Evolutionary conservation across 176 grass and related monocot species (phyloP), one percentile per base, ranked within the genome.

Genomic region (Canna indica): DNA sequence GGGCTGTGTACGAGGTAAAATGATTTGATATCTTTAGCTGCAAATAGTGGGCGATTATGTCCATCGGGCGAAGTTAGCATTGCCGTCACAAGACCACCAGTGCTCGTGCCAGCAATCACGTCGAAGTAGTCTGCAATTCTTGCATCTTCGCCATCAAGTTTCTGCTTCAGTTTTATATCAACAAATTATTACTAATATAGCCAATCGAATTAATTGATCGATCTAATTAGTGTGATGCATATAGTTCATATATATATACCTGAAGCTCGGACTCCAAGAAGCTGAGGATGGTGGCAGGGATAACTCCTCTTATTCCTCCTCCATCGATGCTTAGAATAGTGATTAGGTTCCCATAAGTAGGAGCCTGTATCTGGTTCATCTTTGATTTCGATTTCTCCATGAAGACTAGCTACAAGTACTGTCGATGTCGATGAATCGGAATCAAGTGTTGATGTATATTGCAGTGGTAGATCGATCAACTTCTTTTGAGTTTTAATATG

Each of bases 261-360:
- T 95, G 91, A 74, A 95, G 79, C 68, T 95, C 82, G 52, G 82
- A 79, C 85, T 95, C 91, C 45, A 95, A 59, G 77, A 95, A 88
- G 74, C 84, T 48, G 75, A 91, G 84, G 78, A 85, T 77, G 61
- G 87, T 74, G 80, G 82, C 80, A 5, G 87, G 91, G 80, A 95
- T 90, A 62, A 95, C 85, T 82, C 91, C 91, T 81, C 84, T 83
- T 62, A 90, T 87, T 59, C 91, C 91, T 83, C 91, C 91, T 73
- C 91, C 87, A 72, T 95, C 85, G 14, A 95, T 88, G 69, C 77
- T 87, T 26, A 95, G 82, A 81, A 90, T 81, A 13, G 91, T 95
- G 58, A 90, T 74, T 56, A 95, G 82, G 27, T 85, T 85, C 2
- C 87, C 91, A 85, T 88, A 95, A 75, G 87, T 95, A 71, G 91